These are phyloP conservation scores for Pedinophyceae sp. DNA, from an alignment of 139 green algal genomes.

Conservation along the genomic window DNA sequence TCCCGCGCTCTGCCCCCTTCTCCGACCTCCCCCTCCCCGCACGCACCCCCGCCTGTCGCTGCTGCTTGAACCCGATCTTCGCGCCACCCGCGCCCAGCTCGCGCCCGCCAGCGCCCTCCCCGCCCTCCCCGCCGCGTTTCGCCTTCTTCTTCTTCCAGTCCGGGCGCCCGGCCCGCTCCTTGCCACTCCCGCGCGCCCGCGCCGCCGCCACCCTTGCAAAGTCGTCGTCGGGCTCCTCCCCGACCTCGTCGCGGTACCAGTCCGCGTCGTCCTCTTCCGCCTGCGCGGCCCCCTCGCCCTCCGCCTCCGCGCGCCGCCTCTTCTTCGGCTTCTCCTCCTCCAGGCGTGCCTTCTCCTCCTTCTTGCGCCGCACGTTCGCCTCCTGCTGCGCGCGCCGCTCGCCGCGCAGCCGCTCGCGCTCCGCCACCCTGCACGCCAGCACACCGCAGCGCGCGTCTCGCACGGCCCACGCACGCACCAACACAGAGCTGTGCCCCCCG, in stretches of 20 bases:
- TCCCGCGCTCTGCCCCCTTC: no score
- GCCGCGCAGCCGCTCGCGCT: neutral
- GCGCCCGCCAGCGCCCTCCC: no score
- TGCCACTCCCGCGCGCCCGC: neutral
- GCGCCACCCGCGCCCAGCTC: no score
- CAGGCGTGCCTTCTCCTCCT: neutral
- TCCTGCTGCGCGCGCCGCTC: slow-evolving; percentile 6
- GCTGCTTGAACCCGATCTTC: no score
- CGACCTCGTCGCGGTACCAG: slow-evolving; percentile 1
- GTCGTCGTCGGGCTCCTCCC: slow-evolving; percentile 10
- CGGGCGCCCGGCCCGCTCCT: no score
- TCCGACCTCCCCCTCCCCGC: no score
- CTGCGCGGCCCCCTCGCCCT: slow-evolving; percentile 7
- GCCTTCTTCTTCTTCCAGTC: no score
- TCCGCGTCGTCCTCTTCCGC: slow-evolving; percentile 12
- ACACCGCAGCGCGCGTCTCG: neutral
- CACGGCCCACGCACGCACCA: slow-evolving; percentile 35
- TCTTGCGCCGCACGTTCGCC: slow-evolving; percentile 12
- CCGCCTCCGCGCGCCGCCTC: slow-evolving; percentile 32
- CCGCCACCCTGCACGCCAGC: neutral
- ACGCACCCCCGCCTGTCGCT: no score
- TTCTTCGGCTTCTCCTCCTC: slow-evolving; percentile 32
- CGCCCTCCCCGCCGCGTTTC: no score
- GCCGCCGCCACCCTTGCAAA: neutral
- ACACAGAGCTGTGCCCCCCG: no score